Percentiles rank a stretch among this genome's conserved stretches.
phyloP scores from a whole-genome alignment of 352 stramenopile genomes.

The Phytophthora kernoviae region DNA sequence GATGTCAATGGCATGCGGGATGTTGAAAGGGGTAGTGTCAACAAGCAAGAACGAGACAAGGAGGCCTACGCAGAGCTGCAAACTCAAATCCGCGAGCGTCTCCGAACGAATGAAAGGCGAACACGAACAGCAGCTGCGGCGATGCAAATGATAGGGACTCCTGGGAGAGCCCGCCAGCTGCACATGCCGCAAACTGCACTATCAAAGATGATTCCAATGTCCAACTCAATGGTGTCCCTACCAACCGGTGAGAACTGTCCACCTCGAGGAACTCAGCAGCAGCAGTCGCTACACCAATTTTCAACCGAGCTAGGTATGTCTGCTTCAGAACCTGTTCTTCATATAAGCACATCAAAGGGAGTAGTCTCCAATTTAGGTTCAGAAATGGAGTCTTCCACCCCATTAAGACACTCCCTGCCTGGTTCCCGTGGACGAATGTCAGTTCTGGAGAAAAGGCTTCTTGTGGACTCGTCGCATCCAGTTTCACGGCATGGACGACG shows the following conservation, averaged over 20 bases:
- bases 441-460: constrained; percentile 22
- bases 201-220: constrained; percentile 11
- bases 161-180: constrained; percentile 1
- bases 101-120: constrained; percentile 24
- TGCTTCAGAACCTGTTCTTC: constrained; percentile 16
- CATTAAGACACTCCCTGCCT: constrained; percentile 11
- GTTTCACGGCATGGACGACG: constrained; percentile 17
- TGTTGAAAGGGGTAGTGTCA: background rate
- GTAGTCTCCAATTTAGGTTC: background rate
- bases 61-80: constrained; percentile 30
- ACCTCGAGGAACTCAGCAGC: constrained; percentile 5
- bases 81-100: constrained; percentile 24
- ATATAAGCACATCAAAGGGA: background rate
- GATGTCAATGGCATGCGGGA: constrained; percentile 9
- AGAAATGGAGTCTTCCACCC: constrained; percentile 1
- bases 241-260: constrained; percentile 1
- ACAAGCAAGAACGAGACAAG: constrained; percentile 19
- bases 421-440: constrained; percentile 20
- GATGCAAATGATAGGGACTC: constrained; percentile 7
- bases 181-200: constrained; percentile 20
- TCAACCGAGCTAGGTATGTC: constrained; percentile 5
- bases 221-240: constrained; percentile 14
- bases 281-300: constrained; percentile 1
- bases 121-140: constrained; percentile 29
- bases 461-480: constrained; percentile 10